phyloP scores from a whole-genome alignment of 345 rosid species.

The Triadica sebifera region DNA sequence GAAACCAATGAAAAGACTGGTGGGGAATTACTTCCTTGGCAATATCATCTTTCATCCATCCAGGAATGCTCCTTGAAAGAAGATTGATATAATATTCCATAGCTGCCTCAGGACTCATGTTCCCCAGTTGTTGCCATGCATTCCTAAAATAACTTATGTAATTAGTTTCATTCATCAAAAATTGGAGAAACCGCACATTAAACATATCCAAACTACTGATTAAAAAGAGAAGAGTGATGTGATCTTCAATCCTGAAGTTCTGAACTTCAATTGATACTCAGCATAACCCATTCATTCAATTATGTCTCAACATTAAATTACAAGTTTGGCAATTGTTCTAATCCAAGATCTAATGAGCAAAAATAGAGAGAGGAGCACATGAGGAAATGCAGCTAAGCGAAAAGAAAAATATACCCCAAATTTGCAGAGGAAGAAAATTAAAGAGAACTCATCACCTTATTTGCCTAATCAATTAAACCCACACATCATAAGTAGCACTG shows the following conservation, averaged over 20 bases:
- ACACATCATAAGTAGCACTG: background rate
- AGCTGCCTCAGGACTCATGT: constrained; percentile 46
- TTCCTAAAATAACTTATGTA: constrained; percentile 30
- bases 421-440: too few species aligned
- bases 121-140: constrained; percentile 49
- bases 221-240: background rate
- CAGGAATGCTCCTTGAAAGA: constrained; percentile 39
- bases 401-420: too few species aligned
- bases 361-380: too few species aligned
- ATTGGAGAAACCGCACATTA: background rate
- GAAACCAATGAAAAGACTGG: background rate
- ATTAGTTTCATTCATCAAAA: constrained; percentile 7
- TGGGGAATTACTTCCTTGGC: background rate
- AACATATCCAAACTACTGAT: background rate
- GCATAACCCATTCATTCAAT: background rate
- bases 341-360: too few species aligned
- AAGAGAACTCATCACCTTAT: too few species aligned
- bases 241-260: background rate
- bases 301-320: background rate
- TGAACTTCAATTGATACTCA: background rate
- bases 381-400: too few species aligned
- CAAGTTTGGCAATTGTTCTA: background rate
- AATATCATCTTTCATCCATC: constrained; percentile 22
- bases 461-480: background rate
- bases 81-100: constrained; percentile 49